Base-by-base conservation (phyloP, 345 rosid species). In the Ceriops decandra region DNA sequence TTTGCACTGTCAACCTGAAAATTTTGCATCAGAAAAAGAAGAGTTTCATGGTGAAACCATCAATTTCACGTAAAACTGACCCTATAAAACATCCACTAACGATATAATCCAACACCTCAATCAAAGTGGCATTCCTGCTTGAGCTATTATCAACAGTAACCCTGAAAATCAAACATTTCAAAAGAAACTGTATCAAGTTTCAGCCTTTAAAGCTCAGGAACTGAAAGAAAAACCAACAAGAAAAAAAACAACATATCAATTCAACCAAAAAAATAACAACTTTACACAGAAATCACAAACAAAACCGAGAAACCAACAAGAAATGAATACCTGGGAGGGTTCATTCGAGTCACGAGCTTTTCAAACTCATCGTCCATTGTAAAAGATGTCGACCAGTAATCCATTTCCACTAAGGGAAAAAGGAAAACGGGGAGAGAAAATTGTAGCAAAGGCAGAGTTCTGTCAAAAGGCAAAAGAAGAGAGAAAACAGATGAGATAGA, bases 1-100 rank as follows among this genome's bases (percentile, higher is more conserved):
- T 90, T 90, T 15, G 90, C 91, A 78, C 96, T 87, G 57, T 90
- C 93, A 57, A 89, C 96, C 96, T 89, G 71, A 27, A 75, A 74
- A 60, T 24, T 42, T 15, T 24, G 26, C 10, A 9, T 62, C 42
- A 65, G 36, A 52, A 57, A 9, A 31, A 69, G 57, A 42, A 52
- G 59, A 63, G 22, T 61, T 35, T 28, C 24, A 24, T 10, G 17
- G 2, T 6, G 6, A 56, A 22, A 62, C 57, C 69, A 52, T 27
- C 36, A 67, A 70, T 69, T 70, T 26, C 24, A 36, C 0, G 13
- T 33, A 49, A 22, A 54, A 73, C 11, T 51, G 22, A 63, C 20
- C 16, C n/a, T 42, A 24, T 24, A 24, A 64, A 59, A 57, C 32
- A 70, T 64, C 54, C 46, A 52, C 46, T 52, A 28, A 67, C 17